A percentile compares a stretch with the other conserved stretches of the same genome.
Conservation (phyloP, 2,329 filamentous ascomycete genomes). For the Alternaria gaisen region DNA sequence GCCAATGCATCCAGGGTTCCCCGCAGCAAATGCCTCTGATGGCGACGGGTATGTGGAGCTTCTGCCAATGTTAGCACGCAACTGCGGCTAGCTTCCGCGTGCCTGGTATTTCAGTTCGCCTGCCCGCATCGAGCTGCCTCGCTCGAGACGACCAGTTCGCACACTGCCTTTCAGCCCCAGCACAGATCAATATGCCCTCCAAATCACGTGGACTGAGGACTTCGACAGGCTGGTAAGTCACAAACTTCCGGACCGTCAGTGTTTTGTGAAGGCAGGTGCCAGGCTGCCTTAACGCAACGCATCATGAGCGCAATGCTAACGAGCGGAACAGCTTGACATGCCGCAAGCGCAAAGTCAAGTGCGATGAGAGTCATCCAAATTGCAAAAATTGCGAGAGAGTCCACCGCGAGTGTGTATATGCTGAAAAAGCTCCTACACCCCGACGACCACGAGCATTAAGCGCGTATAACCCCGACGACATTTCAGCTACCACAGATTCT, state of each 20-base stretch:
- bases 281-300: background rate
- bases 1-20: background rate
- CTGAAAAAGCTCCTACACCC: constrained; percentile 19
- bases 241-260: background rate
- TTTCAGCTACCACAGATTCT: background rate
- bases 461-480: constrained; percentile 19
- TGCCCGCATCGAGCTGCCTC: constrained; percentile 5
- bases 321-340: constrained; percentile 51
- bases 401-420: constrained; percentile 53
- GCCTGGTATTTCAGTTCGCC: constrained; percentile 11
- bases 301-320: constrained; percentile 13
- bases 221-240: constrained; percentile 54
- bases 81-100: constrained; percentile 14
- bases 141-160: constrained; percentile 15
- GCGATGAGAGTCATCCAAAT: constrained; percentile 57
- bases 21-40: constrained; percentile 7
- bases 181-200: constrained; percentile 42
- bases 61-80: constrained; percentile 11
- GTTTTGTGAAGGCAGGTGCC: background rate
- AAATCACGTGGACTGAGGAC: constrained; percentile 56
- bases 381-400: constrained; percentile 57
- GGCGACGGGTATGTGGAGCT: background rate
- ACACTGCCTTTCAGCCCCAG: constrained; percentile 10
- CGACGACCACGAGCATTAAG: constrained; percentile 22
- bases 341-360: constrained; percentile 60